phyloP scores from a whole-genome alignment of 129 eudicot species.

The Flaveria bidentis region DNA sequence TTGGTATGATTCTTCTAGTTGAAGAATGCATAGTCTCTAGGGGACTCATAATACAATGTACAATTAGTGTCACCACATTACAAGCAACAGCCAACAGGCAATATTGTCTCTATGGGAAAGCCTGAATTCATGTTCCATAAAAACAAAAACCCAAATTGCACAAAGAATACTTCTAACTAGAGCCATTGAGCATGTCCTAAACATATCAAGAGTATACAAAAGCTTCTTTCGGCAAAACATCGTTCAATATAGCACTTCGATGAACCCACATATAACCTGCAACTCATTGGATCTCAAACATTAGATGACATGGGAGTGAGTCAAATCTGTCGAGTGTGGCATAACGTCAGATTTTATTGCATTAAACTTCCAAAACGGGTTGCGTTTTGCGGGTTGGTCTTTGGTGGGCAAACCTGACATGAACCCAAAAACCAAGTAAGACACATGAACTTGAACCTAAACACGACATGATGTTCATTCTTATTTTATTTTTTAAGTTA shows the following conservation, averaged over 20 bases:
- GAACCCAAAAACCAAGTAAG: too few relatives aligned
- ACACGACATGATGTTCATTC: too few relatives aligned
- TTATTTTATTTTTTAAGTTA: too few relatives aligned
- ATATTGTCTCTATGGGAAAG: background rate
- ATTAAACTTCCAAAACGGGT: background rate
- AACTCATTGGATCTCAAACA: background rate
- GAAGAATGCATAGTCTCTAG: background rate
- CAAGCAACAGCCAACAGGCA: slow-evolving; percentile 1
- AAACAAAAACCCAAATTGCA: slow-evolving; percentile 22
- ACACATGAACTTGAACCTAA: too few relatives aligned
- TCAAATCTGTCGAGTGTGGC: background rate
- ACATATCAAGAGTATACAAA: background rate
- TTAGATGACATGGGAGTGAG: background rate
- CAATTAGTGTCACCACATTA: slow-evolving; percentile 24
- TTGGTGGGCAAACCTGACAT: too few relatives aligned
- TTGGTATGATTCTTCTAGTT: background rate
- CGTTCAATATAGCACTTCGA: background rate
- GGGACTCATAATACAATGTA: slow-evolving; percentile 17
- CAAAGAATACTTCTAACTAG: slow-evolving; percentile 26
- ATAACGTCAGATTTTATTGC: background rate
- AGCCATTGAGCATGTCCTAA: background rate
- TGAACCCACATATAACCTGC: background rate
- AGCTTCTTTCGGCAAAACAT: background rate
- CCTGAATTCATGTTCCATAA: background rate
- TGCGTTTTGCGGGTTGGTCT: background rate